Base-by-base conservation (phyloP, 495 filamentous ascomycete genomes). In the Penicillium angulare region DNA sequence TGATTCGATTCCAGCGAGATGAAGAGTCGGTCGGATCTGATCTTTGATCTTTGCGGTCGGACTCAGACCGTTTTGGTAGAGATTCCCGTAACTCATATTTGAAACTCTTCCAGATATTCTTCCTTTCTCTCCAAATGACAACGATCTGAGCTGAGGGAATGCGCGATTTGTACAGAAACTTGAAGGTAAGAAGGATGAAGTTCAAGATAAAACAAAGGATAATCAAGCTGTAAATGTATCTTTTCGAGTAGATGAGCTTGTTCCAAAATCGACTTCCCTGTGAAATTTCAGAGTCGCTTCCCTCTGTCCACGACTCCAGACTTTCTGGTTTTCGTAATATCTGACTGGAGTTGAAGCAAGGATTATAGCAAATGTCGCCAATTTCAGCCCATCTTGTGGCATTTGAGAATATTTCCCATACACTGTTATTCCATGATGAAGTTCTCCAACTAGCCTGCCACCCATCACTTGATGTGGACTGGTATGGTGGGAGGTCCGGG, bases 171-270 rank as follows among this genome's bases (percentile, higher is more conserved):
- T 63, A 70, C 0, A 70, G 49, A 3, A 60, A 50, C 29, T 56
- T 55, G 43, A 60, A 64, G 0, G 52, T 43, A 44, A 69, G 39
- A 20, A 62, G 56, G 0, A 62, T 17, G n/a, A 52, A 29, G 20
- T 69, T 69, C 9, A 69, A 33, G 3, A 62, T 33, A 10, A 67
- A 43, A 12, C 53, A 61, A 0, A 70, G 33, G 5, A 53, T 57
- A 24, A 68, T 61, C 15, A 70, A 43, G n/a, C 58, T 63, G 50
- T 70, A 70, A 21, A 70, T 68, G 20, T 70, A 70, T 3, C 63
- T 47, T 18, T 55, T 55, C 0, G 65, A 68, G 27, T 70, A 68
- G 2, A 62, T 32, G 1, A 66, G 32, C 9, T 42, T 61, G 0
- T 55, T 29, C 56, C 59, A 61, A 10, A 67, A 57, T 0, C 33